Percentiles rank a stretch among this genome's conserved stretches.
These are phyloP conservation scores for Colletotrichum eleusines DNA, from an alignment of 2,329 filamentous ascomycete genomes.

Conservation along the genomic window DNA sequence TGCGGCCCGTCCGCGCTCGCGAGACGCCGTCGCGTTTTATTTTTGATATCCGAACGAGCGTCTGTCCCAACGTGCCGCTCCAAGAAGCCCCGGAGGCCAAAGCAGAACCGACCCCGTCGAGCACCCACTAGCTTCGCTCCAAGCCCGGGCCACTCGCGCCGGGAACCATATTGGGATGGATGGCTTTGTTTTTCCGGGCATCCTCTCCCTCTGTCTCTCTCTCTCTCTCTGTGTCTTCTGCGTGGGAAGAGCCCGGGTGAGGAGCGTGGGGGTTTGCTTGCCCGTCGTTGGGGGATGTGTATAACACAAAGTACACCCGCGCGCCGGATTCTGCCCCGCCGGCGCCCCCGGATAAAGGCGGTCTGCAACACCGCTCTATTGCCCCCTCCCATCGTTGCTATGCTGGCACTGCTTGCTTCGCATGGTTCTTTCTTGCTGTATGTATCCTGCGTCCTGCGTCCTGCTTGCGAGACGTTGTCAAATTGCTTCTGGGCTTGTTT, in stretches of 20 bases:
- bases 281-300: neutral
- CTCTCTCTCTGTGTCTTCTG: neutral
- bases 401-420: slow-evolving; percentile 3
- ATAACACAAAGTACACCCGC: too few species aligned
- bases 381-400: neutral
- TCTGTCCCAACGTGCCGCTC: neutral
- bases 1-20: slow-evolving; percentile 5
- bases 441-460: too few species aligned
- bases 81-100: neutral
- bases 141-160: neutral
- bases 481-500: neutral
- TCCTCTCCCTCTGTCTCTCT: neutral
- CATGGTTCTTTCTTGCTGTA: neutral
- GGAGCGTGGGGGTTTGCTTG: slow-evolving; percentile 4
- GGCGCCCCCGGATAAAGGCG: slow-evolving; percentile 3
- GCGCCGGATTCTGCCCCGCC: slow-evolving; percentile 5
- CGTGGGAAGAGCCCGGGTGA: neutral
- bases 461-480: neutral
- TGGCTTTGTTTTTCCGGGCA: neutral
- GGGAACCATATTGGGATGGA: neutral
- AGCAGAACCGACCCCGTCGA: slow-evolving; percentile 1
- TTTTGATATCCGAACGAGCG: slow-evolving; percentile 3
- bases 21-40: slow-evolving; percentile 7
- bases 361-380: slow-evolving; percentile 1
- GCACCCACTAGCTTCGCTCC: neutral